Conservation (phyloP, 768 basidiomycete species). For the Pleurotus platypus region DNA sequence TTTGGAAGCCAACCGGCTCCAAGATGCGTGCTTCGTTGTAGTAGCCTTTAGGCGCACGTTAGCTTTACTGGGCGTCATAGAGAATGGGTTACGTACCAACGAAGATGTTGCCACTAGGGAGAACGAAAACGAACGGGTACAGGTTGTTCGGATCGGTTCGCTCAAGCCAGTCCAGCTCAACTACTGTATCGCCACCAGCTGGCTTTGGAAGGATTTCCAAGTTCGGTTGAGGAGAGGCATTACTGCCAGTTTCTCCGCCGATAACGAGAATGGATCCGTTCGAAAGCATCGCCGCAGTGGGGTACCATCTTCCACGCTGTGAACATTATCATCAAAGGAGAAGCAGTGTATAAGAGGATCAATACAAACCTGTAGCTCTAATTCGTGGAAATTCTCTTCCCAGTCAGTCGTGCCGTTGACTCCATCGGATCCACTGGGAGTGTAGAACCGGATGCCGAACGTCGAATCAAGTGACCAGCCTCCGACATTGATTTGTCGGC, state of each 20-base stretch:
- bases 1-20: slow-evolving; percentile 62
- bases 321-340: background rate
- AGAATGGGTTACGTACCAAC: slow-evolving; percentile 44
- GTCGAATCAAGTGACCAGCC: slow-evolving; percentile 73
- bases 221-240: slow-evolving; percentile 61
- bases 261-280: slow-evolving; percentile 75
- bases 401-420: slow-evolving; percentile 76
- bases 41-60: slow-evolving; percentile 42
- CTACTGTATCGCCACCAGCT: slow-evolving; percentile 54
- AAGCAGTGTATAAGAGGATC: background rate
- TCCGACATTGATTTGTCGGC: slow-evolving; percentile 61
- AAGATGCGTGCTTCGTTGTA: slow-evolving; percentile 81
- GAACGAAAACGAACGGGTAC: slow-evolving; percentile 72
- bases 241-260: slow-evolving; percentile 72
- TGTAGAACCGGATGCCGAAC: slow-evolving; percentile 69
- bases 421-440: slow-evolving; percentile 63
- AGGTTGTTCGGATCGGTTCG: slow-evolving; percentile 79
- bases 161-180: slow-evolving; percentile 62
- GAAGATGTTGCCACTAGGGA: slow-evolving; percentile 69
- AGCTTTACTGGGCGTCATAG: background rate
- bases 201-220: slow-evolving; percentile 72
- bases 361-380: slow-evolving; percentile 53
- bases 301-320: slow-evolving; percentile 71
- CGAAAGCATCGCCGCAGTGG: slow-evolving; percentile 60
- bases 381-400: slow-evolving; percentile 63